Evolutionary conservation across 2,329 filamentous ascomycete genomes (phyloP).

Genomic region (Aspergillus flavus): DNA sequence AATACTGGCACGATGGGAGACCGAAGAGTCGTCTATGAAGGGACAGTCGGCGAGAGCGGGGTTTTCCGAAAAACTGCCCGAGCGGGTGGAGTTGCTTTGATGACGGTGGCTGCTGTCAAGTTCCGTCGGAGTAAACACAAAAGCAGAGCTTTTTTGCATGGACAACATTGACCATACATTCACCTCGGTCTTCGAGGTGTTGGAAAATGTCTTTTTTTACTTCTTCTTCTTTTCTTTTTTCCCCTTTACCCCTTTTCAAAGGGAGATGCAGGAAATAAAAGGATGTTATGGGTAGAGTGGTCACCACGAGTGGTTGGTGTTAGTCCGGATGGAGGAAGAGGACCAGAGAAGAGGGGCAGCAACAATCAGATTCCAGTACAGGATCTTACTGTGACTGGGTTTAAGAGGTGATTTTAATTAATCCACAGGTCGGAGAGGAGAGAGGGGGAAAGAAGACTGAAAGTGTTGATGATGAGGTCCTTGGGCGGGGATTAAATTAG

Average conservation of each 20-base stretch:
- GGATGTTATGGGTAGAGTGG: background rate
- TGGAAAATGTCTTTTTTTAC: background rate
- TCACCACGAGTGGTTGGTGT: background rate
- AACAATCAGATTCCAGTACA: background rate
- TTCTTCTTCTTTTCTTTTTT: background rate
- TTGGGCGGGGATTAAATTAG: slow-evolving; percentile 10
- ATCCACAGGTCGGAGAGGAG: background rate
- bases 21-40: slow-evolving; percentile 30
- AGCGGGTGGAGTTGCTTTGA: slow-evolving; percentile 26
- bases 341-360: slow-evolving; percentile 7
- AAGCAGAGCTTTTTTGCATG: slow-evolving; percentile 39
- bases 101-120: slow-evolving; percentile 21
- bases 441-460: background rate
- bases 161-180: slow-evolving; percentile 40
- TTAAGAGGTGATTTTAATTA: background rate
- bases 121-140: slow-evolving; percentile 27
- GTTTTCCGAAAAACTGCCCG: slow-evolving; percentile 27
- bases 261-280: background rate
- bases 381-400: background rate
- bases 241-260: background rate
- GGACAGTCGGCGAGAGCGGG: slow-evolving; percentile 28
- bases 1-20: slow-evolving; percentile 35
- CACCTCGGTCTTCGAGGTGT: slow-evolving; percentile 9
- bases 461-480: slow-evolving; percentile 8
- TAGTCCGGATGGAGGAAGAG: background rate